Conservation (phyloP, 2,329 filamentous ascomycete species). For the Falciphora oryzae region DNA sequence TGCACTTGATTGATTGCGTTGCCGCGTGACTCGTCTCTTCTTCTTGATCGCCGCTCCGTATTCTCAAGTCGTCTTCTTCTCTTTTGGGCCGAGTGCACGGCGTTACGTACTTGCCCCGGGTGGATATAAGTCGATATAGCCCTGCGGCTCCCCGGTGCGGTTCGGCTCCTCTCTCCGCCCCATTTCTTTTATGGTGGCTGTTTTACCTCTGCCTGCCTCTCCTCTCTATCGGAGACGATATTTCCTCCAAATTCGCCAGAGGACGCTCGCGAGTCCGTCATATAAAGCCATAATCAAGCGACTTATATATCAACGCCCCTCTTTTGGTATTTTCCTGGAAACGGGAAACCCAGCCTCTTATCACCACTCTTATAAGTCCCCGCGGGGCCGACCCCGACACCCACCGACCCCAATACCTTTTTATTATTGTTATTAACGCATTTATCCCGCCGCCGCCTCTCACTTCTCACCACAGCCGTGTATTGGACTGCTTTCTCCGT, state of each 20-base stretch:
- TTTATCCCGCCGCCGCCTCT: neutral
- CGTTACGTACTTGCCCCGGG: neutral
- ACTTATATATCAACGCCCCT: neutral
- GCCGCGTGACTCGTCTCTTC: slow-evolving; percentile 4
- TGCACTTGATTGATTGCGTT: neutral
- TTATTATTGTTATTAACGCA: neutral
- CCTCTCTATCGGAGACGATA: neutral
- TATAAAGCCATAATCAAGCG: neutral
- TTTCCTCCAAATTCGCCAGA: neutral
- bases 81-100: neutral
- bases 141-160: too few relatives aligned
- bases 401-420: neutral
- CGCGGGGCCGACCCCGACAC: too few relatives aligned
- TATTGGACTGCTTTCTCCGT: neutral
- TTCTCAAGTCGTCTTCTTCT: neutral
- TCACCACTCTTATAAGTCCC: neutral
- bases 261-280: neutral
- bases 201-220: neutral
- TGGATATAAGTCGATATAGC: neutral
- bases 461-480: neutral
- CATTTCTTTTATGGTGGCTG: neutral
- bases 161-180: too few relatives aligned
- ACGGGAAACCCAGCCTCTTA: neutral
- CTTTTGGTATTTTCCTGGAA: neutral
- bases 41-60: neutral